Evolutionary conservation across 257 asterid species (phyloP).

Genomic region (Eustoma russellianum): DNA sequence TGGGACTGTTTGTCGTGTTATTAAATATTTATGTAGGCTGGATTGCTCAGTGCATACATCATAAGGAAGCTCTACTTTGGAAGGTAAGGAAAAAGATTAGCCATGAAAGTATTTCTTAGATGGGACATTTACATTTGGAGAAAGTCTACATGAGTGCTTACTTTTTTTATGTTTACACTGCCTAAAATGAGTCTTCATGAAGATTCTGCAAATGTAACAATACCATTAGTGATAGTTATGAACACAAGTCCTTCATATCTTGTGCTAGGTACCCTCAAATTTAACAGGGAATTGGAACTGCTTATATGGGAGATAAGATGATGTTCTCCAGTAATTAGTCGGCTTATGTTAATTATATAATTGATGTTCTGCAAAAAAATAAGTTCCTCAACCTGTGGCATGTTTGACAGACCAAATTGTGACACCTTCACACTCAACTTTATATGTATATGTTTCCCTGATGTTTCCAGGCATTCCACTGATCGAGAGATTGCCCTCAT

Average conservation of each 20-base stretch:
- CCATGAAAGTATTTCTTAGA: constrained; percentile 1
- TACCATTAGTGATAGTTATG: too few relatives aligned
- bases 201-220: too few relatives aligned
- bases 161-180: neutral
- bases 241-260: too few relatives aligned
- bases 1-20: constrained; percentile 3
- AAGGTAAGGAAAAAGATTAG: constrained; percentile 45
- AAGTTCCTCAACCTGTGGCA: too few relatives aligned
- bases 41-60: constrained; percentile 80
- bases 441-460: neutral
- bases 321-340: too few relatives aligned
- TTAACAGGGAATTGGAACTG: too few relatives aligned
- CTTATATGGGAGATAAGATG: too few relatives aligned
- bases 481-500: constrained; percentile 98
- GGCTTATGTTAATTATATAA: too few relatives aligned
- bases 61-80: constrained; percentile 93
- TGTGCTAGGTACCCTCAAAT: too few relatives aligned
- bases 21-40: constrained; percentile 44
- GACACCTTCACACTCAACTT: neutral
- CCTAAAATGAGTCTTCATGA: too few relatives aligned
- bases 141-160: neutral
- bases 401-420: too few relatives aligned
- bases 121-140: neutral
- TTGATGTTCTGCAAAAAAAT: too few relatives aligned
- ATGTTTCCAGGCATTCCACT: constrained; percentile 78